These are phyloP conservation scores for Sugiyamaella boreocaroliniensis DNA, from an alignment of 805 yeast species.

Conservation along the genomic window DNA sequence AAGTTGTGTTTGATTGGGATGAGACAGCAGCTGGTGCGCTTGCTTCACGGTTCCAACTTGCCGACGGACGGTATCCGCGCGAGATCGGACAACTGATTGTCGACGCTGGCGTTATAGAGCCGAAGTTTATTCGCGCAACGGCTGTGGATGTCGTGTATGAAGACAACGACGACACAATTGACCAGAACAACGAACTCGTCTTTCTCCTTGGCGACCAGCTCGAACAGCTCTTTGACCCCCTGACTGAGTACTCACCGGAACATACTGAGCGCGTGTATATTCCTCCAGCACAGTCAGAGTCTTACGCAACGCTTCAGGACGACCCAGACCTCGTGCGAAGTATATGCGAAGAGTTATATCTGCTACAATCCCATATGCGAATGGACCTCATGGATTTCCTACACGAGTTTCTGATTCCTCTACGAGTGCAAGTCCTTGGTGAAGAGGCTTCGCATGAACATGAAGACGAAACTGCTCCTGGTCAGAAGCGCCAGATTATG, in stretches of 20 bases:
- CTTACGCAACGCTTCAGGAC: conserved; percentile 8
- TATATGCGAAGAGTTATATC: conserved; percentile 59
- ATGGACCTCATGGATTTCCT: conserved; percentile 64
- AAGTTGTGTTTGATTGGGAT: conserved; percentile 47
- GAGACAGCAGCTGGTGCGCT: conserved; percentile 79
- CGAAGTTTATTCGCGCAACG: conserved; percentile 42
- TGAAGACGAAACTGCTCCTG: not conserved
- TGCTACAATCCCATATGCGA: conserved; percentile 69
- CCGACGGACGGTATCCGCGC: conserved; percentile 46
- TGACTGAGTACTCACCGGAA: conserved; percentile 89
- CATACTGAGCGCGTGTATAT: conserved; percentile 63
- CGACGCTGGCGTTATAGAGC: conserved; percentile 52
- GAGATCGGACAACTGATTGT: conserved; percentile 52
- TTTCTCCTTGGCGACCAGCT: conserved; percentile 74
- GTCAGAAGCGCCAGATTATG: conserved; percentile 17
- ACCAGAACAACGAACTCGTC: conserved; percentile 69
- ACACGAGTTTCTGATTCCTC: conserved; percentile 71
- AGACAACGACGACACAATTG: conserved; percentile 44
- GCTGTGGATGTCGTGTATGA: conserved; percentile 72
- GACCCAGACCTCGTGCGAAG: conserved; percentile 40
- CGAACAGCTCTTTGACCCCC: conserved; percentile 83
- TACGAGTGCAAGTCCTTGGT: conserved; percentile 55
- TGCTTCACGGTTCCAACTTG: conserved; percentile 57
- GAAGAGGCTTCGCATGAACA: conserved; percentile 30
- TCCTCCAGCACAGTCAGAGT: conserved; percentile 41